Base-by-base conservation (phyloP, 2,329 filamentous ascomycete species). In the Paraphoma chrysanthemicola region DNA sequence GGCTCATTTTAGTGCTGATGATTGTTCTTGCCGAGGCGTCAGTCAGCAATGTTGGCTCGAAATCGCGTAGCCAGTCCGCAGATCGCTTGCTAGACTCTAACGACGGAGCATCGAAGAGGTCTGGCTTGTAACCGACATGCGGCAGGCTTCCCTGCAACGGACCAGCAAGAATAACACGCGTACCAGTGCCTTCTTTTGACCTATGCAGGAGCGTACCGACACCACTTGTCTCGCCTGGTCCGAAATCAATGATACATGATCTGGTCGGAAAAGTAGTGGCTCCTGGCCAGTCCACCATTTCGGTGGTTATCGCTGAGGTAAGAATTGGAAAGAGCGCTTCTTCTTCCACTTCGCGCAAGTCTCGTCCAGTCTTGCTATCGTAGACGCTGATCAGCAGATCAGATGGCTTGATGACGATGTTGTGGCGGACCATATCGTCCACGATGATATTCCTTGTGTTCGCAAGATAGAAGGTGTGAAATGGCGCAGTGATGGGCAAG, bases 1-100 rank as follows among this genome's bases (percentile, higher is more conserved):
- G 86, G 77, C 90, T 96, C 90, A 97, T 95, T 82, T 61, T 63
- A 4, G 63, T 65, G 38, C 57, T 57, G 45, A 66, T 45, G 16
- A 56, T 50, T 9, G 54, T 57, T 33, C 50, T 51, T 16, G 57
- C 63, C 11, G 42, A 55, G 28, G 50, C 48, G 42, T 55, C 54
- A 38, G 53, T 49, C 30, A 59, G 38, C 18, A 62, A 23, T 3
- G 52, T 48, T 2, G 61, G 59, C 43, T 53, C 54, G 18, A 57
- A 60, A 29, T 62, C 56, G n/a, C 54, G 33, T 16, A 54, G 39
- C 61, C 61, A 64, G 42, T 64, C 58, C 1, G 56, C 50, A 8
- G 56, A 54, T 28, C 45, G 45, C 36, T 54, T 57, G 23, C 43
- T 29, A 10, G 50, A 54, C 31, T 38, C 17, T 23, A 17, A 49